Evolutionary conservation across 305 asterid species (phyloP).

Genomic region (Caryopteris hybrid): DNA sequence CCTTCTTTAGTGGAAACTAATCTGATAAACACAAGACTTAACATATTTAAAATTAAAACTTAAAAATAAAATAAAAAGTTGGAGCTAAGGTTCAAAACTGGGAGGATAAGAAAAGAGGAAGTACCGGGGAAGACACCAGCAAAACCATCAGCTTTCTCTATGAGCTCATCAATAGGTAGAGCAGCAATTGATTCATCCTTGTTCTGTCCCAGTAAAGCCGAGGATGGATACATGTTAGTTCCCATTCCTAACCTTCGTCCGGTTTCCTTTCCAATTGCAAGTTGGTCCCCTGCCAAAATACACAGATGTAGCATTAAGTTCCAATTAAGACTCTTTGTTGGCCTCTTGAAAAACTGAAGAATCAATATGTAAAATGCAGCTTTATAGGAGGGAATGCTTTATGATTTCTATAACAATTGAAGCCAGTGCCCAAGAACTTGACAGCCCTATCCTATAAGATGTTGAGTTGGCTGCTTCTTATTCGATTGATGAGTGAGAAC

Average conservation of each 20-base stretch:
- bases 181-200: constrained; percentile 94
- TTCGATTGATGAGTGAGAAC: neutral
- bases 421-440: neutral
- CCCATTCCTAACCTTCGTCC: constrained; percentile 98
- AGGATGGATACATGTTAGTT: constrained; percentile 96
- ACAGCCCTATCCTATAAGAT: neutral
- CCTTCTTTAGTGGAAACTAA: neutral
- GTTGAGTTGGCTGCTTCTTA: neutral
- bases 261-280: constrained; percentile 96
- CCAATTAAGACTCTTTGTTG: no score
- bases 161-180: constrained; percentile 92
- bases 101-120: no score
- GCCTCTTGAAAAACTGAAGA: neutral
- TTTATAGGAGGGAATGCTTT: no score
- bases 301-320: no score
- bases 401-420: neutral
- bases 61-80: no score
- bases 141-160: constrained; percentile 97
- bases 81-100: no score
- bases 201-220: constrained; percentile 90
- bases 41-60: no score
- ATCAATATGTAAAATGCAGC: neutral
- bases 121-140: constrained; percentile 99
- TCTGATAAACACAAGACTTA: no score
- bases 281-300: constrained; percentile 77